phyloP scores from a whole-genome alignment of 192 early-diverging fungal species.

The Piromyces finnis region DNA sequence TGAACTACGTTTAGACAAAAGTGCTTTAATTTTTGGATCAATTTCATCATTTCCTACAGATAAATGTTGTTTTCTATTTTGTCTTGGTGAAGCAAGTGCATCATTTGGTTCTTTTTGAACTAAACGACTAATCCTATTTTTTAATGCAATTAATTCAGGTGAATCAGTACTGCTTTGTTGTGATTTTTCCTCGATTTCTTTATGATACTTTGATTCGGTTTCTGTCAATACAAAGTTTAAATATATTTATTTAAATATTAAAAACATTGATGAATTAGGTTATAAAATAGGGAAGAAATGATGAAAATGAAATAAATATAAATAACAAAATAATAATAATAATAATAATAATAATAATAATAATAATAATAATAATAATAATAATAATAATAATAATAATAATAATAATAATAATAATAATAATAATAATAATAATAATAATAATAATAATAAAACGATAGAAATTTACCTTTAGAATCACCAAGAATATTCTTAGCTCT shows the following conservation, averaged over 20 bases:
- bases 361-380: too few relatives aligned
- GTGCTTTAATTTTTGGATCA: background rate
- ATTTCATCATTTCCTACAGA: background rate
- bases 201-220: background rate
- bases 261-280: too few relatives aligned
- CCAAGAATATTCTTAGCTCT: background rate
- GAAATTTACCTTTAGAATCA: background rate
- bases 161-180: background rate
- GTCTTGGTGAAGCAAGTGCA: background rate
- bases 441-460: too few relatives aligned
- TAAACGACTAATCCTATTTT: background rate
- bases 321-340: too few relatives aligned
- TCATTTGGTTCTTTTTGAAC: background rate
- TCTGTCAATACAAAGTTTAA: background rate
- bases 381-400: too few relatives aligned
- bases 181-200: background rate
- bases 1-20: background rate
- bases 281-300: too few relatives aligned
- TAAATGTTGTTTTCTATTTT: background rate
- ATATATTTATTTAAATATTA: background rate
- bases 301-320: too few relatives aligned
- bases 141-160: background rate
- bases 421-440: too few relatives aligned
- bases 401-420: too few relatives aligned
- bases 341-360: too few relatives aligned